Evolutionary conservation across 495 filamentous ascomycete species (phyloP), one percentile per base, ranked within the genome.

Genomic region (Talaromyces adpressus): DNA sequence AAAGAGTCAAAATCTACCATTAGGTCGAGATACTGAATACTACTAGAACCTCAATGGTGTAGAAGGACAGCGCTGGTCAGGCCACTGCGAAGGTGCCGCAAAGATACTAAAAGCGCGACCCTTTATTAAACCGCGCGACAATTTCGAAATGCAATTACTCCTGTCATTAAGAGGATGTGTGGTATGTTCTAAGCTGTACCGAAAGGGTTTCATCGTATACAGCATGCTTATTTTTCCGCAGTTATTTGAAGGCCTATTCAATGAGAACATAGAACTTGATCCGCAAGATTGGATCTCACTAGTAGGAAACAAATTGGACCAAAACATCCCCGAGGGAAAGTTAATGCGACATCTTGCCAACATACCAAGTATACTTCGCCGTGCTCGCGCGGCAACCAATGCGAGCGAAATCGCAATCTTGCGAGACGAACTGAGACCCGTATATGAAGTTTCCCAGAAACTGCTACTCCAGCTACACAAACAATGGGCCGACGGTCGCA

Each of bases 211-310:
- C 0, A 41, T 47, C 22, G n/a, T 22, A 23, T 52, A 14, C n/a
- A 14, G 11, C 12, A 4, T 58, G 20, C 58, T 69, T n/a, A 69
- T 14, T 20, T 16, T 8, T 51, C 30, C 22, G 9, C 27, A 79
- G 78, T 65, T 79, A 5, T 75, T 81, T 45, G 77, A 81, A 60
- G 75, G 74, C 0, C 59, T 81, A 14, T 75, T 73, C 59, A 77
- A 76, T 34, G 65, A 72, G 1, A 66, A 67, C 45, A 79, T 81
- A n/a, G 52, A 58, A 71, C 5, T 69, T 78, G 8, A 71, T 54
- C 4, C 62, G 4, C 34, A 72, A 27, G 76, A 81, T 60, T 81
- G 77, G 77, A 66, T 69, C 3, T 45, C 59, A 18, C 70, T 81
- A 4, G 73, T 77, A 29, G 62, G 52, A 11, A 73, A 60, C 47